Base-by-base conservation (phyloP, 1,284 basidiomycete genomes). In the Cryptococcus floricola region DNA sequence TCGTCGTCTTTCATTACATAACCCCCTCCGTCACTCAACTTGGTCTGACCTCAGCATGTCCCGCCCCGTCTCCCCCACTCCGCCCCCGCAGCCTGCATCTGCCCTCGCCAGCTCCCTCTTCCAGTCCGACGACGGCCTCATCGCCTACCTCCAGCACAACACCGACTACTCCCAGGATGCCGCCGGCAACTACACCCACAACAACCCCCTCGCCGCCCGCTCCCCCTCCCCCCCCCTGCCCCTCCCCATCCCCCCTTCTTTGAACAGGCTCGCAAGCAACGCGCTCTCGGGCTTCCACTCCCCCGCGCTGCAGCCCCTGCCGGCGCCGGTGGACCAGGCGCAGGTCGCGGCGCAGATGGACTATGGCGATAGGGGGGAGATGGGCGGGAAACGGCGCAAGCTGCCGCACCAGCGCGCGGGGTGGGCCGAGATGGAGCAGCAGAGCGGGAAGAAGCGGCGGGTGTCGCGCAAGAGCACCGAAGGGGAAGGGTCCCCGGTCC, bases 331-430 rank as follows among this genome's bases (percentile, higher is more conserved):
- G 14, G 51, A 56, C 25, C 47, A 54, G 27, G 50, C 50, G 5
- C 16, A 18, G 18, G 27, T 46, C 8, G 50, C 53, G 3, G 25
- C 52, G 12, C 23, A 42, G 5, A 31, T 47, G 14, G 52, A 61
- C 31, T 47, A 52, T 31, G 50, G 42, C 3, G 60, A 59, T 12
- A 54, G 66, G 31, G 73, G 73, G 16, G 73, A 75, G 63, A 75
- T 75, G 73, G 73, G 73, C 34, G 73, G 73, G 3, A 73, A 73
- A 59, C 59, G 73, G 23, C 67, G 69, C 56, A 74, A 74, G 54
- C 50, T 58, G 14, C 65, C 66, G 1, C 68, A 73, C 51, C 68
- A 75, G 54, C 61, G 73, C 28, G 73, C 73, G 14, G 73, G 73
- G 0, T 75, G 71, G 71, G 68, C 66, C 46, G 70, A 75, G 56